A percentile compares a stretch with the other conserved stretches of the same genome.
These are phyloP conservation scores for Pharnaceum exiguum DNA, from an alignment of 148 eudicot genomes.

Conservation along the genomic window DNA sequence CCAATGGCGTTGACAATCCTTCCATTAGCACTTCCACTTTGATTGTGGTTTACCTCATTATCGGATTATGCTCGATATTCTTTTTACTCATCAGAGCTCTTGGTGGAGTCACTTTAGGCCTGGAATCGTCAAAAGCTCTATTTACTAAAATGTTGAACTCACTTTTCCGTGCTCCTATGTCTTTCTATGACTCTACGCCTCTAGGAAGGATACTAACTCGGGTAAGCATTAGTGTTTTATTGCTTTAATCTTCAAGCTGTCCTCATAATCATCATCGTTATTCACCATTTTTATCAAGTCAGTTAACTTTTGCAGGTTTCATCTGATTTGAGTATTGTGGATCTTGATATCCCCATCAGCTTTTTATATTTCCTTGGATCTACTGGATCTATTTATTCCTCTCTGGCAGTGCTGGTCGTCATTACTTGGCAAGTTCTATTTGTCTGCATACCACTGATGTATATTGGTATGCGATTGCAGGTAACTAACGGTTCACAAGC, in stretches of 20 bases:
- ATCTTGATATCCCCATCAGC: constrained; percentile 94
- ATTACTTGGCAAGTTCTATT: constrained; percentile 97
- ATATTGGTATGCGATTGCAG: constrained; percentile 98
- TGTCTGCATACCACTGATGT: constrained; percentile 87
- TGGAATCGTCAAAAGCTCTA: constrained; percentile 81
- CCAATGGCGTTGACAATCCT: constrained; percentile 58
- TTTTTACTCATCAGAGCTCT: constrained; percentile 85
- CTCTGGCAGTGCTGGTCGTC: constrained; percentile 84
- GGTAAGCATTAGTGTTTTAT: constrained; percentile 37
- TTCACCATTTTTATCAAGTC: constrained; percentile 11
- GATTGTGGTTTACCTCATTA: constrained; percentile 87
- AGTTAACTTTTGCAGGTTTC: constrained; percentile 78
- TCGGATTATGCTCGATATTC: constrained; percentile 89
- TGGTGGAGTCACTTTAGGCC: constrained; percentile 84
- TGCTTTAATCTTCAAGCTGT: too few species aligned
- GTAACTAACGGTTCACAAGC: constrained; percentile 30
- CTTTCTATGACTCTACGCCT: constrained; percentile 99
- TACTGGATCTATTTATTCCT: constrained; percentile 86
- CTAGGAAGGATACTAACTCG: constrained; percentile 93
- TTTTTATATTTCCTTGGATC: constrained; percentile 93
- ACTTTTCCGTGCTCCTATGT: constrained; percentile 92
- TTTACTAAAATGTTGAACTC: constrained; percentile 72
- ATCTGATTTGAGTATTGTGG: constrained; percentile 92
- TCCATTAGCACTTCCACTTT: constrained; percentile 63
- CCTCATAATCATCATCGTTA: neutral